Conservation (phyloP, 2,329 filamentous ascomycete genomes). For the Hypoxylon sp. region DNA sequence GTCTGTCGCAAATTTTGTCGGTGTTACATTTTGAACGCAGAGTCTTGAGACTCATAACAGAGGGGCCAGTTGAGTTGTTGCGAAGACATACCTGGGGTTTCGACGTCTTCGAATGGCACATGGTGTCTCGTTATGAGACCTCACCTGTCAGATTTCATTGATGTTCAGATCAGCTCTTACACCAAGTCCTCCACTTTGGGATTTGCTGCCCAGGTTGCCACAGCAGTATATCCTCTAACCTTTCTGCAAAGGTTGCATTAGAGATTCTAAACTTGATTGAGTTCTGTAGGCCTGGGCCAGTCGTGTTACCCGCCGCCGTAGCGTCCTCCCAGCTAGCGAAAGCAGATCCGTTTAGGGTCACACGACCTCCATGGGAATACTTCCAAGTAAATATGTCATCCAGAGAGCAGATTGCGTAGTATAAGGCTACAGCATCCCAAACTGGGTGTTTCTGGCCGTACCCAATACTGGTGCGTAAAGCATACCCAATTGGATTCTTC, state of each 20-base stretch:
- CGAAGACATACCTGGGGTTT: no score
- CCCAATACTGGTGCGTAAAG: slow-evolving; percentile 35
- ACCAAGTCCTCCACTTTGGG: slow-evolving; percentile 27
- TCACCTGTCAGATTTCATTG: slow-evolving; percentile 18
- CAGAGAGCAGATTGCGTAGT: slow-evolving; percentile 38
- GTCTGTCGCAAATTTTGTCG: no score
- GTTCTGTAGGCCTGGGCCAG: slow-evolving; percentile 21
- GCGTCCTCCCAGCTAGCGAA: slow-evolving; percentile 31
- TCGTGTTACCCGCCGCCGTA: not conserved
- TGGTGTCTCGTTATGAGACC: not conserved
- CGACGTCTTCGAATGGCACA: not conserved
- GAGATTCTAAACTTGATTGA: slow-evolving; percentile 28
- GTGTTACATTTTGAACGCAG: no score
- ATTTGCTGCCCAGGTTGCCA: slow-evolving; percentile 34
- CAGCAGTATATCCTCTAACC: slow-evolving; percentile 30
- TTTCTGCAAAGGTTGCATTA: slow-evolving; percentile 25
- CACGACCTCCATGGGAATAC: slow-evolving; percentile 29
- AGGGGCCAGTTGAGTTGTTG: no score
- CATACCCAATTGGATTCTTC: slow-evolving; percentile 34
- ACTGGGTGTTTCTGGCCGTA: slow-evolving; percentile 21
- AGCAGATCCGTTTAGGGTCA: slow-evolving; percentile 26
- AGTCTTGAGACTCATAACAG: no score
- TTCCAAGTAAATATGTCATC: slow-evolving; percentile 37
- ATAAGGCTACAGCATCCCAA: slow-evolving; percentile 35
- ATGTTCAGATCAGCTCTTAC: slow-evolving; percentile 21